Percentiles rank a stretch among this genome's conserved stretches.
These are phyloP conservation scores for Hyaloperonospora brassicae DNA, from an alignment of 352 stramenopile species.

Conservation along the genomic window DNA sequence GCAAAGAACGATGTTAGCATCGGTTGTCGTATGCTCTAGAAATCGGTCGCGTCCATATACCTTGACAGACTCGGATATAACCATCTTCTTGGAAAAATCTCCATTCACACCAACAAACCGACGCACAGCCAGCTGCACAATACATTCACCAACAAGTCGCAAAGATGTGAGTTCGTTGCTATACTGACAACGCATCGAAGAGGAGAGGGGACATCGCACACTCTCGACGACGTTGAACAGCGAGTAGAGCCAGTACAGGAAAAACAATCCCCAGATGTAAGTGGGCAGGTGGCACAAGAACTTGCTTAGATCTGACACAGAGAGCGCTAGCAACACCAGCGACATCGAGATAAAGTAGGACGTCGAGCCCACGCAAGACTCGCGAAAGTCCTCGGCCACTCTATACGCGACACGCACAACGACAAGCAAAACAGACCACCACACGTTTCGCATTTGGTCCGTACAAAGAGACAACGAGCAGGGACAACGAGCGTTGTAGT, in stretches of 20 bases:
- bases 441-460: background rate
- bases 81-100: conserved; percentile 81
- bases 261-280: conserved; percentile 87
- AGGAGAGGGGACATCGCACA: conserved; percentile 29
- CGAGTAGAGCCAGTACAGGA: conserved; percentile 84
- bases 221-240: conserved; percentile 85
- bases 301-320: conserved; percentile 38
- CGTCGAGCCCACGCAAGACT: conserved; percentile 68
- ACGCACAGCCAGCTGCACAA: conserved; percentile 55
- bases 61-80: conserved; percentile 87
- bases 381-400: conserved; percentile 74
- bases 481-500: background rate
- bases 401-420: conserved; percentile 22
- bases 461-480: background rate
- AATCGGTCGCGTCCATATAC: conserved; percentile 13
- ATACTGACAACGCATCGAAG: background rate
- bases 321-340: conserved; percentile 58
- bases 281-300: conserved; percentile 74
- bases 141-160: conserved; percentile 1
- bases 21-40: too few relatives aligned
- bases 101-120: conserved; percentile 72
- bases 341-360: conserved; percentile 79
- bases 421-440: background rate
- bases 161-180: background rate
- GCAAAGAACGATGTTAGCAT: background rate